These are phyloP conservation scores for Larix kaempferi DNA, from an alignment of 75 land plant genomes.

Conservation along the genomic window DNA sequence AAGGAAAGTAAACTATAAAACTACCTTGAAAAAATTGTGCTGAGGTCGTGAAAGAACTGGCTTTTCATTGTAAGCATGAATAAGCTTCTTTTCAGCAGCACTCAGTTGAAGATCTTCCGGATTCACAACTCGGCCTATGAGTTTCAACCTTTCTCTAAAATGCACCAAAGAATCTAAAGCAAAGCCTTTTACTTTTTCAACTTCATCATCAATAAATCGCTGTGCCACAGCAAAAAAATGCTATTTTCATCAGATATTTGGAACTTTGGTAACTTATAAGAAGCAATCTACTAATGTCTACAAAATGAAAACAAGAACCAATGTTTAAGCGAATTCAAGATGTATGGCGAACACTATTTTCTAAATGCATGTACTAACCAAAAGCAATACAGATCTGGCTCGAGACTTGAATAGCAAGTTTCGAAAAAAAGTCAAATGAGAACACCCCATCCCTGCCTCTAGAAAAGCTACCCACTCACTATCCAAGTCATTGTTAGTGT, in stretches of 20 bases:
- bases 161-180: conserved; percentile 52
- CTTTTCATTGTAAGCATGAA: conserved; percentile 75
- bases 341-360: not conserved
- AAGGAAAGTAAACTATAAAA: not conserved
- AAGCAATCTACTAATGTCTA: not conserved
- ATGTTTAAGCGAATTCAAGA: not conserved
- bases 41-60: conserved; percentile 95
- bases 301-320: not conserved
- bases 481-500: no score
- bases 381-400: no score
- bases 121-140: conserved; percentile 66
- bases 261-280: not conserved
- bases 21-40: conserved; percentile 69
- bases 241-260: not conserved
- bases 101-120: conserved; percentile 75
- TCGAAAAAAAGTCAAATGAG: no score
- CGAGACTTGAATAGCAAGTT: no score
- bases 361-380: not conserved
- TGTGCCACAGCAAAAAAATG: conserved; percentile 21
- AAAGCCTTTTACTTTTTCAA: conserved; percentile 76
- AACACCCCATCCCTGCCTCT: no score
- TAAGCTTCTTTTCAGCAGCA: conserved; percentile 67
- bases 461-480: no score
- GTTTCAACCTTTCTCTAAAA: conserved; percentile 83
- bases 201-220: conserved; percentile 74